Conservation (phyloP, 108 stramenopile genomes). For the Nitzschia sp. region DNA sequence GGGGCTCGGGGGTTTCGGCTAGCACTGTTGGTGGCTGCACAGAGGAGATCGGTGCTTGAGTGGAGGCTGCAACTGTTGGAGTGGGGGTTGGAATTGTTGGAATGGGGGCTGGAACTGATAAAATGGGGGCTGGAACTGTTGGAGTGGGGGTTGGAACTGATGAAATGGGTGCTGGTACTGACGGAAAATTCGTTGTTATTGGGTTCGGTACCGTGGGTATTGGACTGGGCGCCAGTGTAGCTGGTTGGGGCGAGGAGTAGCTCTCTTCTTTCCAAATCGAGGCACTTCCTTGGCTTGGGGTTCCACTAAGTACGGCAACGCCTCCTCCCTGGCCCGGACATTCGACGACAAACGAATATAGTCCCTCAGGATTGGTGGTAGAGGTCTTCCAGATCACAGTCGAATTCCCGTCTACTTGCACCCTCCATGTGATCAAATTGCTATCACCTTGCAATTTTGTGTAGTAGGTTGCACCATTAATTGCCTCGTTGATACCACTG, state of each 20-base stretch:
- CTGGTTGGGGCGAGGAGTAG: background rate
- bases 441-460: conserved; percentile 14
- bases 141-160: background rate
- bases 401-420: background rate
- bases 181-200: background rate
- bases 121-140: background rate
- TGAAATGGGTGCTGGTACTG: background rate
- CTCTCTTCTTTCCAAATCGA: conserved; percentile 10
- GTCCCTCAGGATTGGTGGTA: background rate
- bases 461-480: conserved; percentile 15
- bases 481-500: conserved; percentile 7
- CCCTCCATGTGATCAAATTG: conserved; percentile 23
- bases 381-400: conserved; percentile 4
- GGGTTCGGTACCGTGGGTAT: background rate
- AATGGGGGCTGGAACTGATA: no score
- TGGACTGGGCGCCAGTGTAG: background rate
- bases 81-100: background rate
- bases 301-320: background rate
- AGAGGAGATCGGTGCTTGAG: background rate
- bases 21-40: background rate
- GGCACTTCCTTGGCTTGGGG: background rate
- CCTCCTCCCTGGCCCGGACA: conserved; percentile 10
- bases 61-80: background rate
- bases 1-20: background rate
- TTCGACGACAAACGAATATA: conserved; percentile 10